A percentile compares a stretch with the other conserved stretches of the same genome.
Evolutionary conservation across 2,329 filamentous ascomycete species (phyloP).

Genomic region (Cytospora mali): DNA sequence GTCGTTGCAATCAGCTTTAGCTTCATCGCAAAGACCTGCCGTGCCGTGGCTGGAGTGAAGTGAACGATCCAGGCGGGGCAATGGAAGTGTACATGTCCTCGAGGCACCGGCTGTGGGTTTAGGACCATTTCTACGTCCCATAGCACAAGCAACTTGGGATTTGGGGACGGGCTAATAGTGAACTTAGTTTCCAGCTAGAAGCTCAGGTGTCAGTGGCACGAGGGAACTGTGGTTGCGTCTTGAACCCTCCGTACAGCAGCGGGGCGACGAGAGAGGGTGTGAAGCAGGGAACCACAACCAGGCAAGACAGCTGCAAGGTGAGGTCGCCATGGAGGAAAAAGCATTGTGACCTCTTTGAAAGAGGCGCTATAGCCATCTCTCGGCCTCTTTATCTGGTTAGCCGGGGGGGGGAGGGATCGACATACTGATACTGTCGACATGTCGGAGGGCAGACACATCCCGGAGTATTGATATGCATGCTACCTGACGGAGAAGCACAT

Average conservation of each 20-base stretch:
- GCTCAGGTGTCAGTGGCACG: neutral
- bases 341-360: neutral
- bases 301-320: neutral
- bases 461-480: neutral
- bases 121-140: constrained; percentile 1
- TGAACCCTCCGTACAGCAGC: constrained; percentile 23
- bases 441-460: neutral
- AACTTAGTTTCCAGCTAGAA: neutral
- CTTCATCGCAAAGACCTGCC: constrained; percentile 1
- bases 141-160: neutral
- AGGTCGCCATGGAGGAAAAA: neutral
- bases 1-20: neutral
- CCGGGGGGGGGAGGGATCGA: neutral
- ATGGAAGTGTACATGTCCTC: neutral
- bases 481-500: constrained; percentile 21
- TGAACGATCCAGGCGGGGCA: neutral
- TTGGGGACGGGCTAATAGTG: neutral
- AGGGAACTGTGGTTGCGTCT: neutral
- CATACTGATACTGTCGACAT: neutral
- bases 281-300: neutral
- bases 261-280: neutral
- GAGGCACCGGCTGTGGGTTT: neutral
- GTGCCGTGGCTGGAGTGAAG: neutral
- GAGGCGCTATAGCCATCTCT: neutral
- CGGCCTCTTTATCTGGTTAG: neutral